Evolutionary conservation across 164 flowering plant species (phyloP).

Genomic region (Aristolochia californica): DNA sequence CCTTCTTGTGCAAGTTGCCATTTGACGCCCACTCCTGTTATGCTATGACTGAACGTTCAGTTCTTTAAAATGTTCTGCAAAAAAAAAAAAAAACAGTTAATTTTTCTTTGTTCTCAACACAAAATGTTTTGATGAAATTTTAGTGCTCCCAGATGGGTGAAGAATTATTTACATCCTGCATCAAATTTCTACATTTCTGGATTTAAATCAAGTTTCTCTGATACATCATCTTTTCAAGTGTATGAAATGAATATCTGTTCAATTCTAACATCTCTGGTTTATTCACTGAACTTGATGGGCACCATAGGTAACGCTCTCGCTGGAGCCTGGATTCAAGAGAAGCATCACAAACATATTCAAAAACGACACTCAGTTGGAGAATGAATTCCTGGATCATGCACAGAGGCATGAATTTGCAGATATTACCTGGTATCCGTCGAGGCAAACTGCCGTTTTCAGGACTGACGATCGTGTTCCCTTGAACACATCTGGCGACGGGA

Average conservation of each 20-base stretch:
- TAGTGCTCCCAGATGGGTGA: background rate
- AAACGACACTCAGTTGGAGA: slow-evolving; percentile 43
- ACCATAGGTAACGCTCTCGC: slow-evolving; percentile 48
- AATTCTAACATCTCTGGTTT: too few relatives aligned
- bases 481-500: slow-evolving; percentile 51
- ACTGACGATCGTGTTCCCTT: slow-evolving; percentile 61
- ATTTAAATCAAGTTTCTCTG: background rate
- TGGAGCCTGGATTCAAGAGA: slow-evolving; percentile 70
- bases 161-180: background rate
- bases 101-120: background rate
- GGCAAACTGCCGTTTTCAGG: slow-evolving; percentile 55
- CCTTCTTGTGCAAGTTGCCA: too few relatives aligned
- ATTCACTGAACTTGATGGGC: too few relatives aligned
- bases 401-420: slow-evolving; percentile 67
- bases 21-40: too few relatives aligned
- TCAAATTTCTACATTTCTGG: background rate
- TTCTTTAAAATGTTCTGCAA: too few relatives aligned
- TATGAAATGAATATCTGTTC: too few relatives aligned
- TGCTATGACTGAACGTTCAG: too few relatives aligned
- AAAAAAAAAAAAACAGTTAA: too few relatives aligned
- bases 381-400: slow-evolving; percentile 44
- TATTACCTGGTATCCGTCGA: slow-evolving; percentile 84
- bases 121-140: background rate
- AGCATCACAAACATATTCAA: slow-evolving; percentile 55
- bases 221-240: too few relatives aligned